Evolutionary conservation across 1,284 basidiomycete species (phyloP).

Genomic region (Marasmius fiardii): DNA sequence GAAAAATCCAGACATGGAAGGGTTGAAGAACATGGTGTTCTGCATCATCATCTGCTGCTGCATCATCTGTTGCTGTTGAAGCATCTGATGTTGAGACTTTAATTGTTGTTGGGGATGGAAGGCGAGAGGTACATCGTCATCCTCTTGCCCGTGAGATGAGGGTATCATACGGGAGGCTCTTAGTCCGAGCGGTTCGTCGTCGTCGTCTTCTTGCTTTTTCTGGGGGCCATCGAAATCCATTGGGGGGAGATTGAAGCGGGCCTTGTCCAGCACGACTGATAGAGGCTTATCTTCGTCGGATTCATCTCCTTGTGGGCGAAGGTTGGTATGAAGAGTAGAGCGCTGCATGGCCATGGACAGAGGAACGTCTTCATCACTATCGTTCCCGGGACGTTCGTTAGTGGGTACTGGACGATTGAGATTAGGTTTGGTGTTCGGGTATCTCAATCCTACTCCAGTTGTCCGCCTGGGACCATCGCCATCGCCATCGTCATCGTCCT

Average conservation of each 20-base stretch:
- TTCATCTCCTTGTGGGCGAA: constrained; percentile 29
- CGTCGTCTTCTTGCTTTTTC: constrained; percentile 53
- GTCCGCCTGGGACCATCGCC: constrained; percentile 46
- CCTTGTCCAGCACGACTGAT: constrained; percentile 54
- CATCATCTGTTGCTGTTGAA: constrained; percentile 48
- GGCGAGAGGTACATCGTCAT: constrained; percentile 67
- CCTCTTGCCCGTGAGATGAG: constrained; percentile 42
- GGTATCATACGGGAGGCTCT: constrained; percentile 46
- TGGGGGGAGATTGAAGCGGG: constrained; percentile 42
- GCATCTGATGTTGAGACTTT: constrained; percentile 60
- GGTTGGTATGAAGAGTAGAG: constrained; percentile 39
- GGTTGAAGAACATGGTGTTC: constrained; percentile 68
- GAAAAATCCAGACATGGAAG: constrained; percentile 65
- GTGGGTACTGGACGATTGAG: constrained; percentile 15
- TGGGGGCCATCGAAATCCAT: constrained; percentile 38
- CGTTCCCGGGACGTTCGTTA: constrained; percentile 28
- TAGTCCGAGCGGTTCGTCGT: constrained; percentile 65
- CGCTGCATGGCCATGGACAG: constrained; percentile 60
- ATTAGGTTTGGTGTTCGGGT: constrained; percentile 28
- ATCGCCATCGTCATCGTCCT: constrained; percentile 63
- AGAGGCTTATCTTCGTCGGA: constrained; percentile 77
- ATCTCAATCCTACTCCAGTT: constrained; percentile 51
- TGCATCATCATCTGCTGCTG: constrained; percentile 72
- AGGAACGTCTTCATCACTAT: constrained; percentile 76
- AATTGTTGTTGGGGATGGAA: constrained; percentile 74